These are phyloP conservation scores for Corniculantispora saksenae DNA, from an alignment of 2,329 filamentous ascomycete species.

Conservation along the genomic window DNA sequence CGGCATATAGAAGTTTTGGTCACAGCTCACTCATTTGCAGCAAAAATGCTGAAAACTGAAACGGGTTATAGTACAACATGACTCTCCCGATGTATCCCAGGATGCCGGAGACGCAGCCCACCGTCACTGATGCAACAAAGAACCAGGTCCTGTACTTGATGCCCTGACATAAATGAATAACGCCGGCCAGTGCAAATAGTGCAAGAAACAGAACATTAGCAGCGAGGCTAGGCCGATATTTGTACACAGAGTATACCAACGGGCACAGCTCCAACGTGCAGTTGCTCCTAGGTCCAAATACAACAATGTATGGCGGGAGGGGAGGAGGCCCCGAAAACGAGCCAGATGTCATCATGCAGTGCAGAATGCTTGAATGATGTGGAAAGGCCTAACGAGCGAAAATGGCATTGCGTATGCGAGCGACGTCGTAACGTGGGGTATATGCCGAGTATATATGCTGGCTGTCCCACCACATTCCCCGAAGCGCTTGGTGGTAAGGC, in stretches of 20 bases:
- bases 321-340: background rate
- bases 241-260: conserved; percentile 41
- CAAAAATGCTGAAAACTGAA: conserved; percentile 58
- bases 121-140: conserved; percentile 47
- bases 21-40: conserved; percentile 57
- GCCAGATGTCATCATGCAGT: background rate
- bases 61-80: conserved; percentile 57
- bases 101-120: conserved; percentile 58
- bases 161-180: conserved; percentile 41
- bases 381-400: too few relatives aligned
- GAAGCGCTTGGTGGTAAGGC: too few relatives aligned
- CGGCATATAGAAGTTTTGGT: background rate
- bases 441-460: too few relatives aligned
- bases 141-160: conserved; percentile 41
- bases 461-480: too few relatives aligned
- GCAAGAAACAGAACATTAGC: conserved; percentile 49
- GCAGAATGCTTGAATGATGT: too few relatives aligned
- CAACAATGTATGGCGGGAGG: background rate
- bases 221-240: conserved; percentile 41
- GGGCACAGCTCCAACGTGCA: conserved; percentile 50
- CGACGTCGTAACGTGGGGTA: too few relatives aligned
- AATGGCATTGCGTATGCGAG: too few relatives aligned
- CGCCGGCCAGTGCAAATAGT: conserved; percentile 45
- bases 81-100: conserved; percentile 62
- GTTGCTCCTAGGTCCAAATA: conserved; percentile 45